These are phyloP conservation scores for Hypoxylon sp. DNA, from an alignment of 2,329 filamentous ascomycete species.

Conservation along the genomic window DNA sequence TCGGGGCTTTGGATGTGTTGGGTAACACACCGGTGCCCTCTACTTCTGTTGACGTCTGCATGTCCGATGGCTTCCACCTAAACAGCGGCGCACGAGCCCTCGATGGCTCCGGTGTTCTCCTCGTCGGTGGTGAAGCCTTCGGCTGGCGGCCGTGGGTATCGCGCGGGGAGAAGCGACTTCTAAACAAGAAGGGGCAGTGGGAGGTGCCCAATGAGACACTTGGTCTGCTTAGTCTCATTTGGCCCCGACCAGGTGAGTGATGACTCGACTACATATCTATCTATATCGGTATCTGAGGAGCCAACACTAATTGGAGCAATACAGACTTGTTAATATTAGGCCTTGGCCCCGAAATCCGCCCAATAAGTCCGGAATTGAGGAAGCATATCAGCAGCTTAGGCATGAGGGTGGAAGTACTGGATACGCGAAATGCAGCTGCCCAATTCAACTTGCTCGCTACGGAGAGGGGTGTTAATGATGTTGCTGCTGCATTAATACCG, in stretches of 20 bases:
- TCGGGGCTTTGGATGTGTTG: conserved; percentile 80
- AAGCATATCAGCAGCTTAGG: conserved; percentile 78
- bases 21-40: conserved; percentile 77
- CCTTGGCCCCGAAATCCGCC: conserved; percentile 77
- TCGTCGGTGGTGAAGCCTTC: conserved; percentile 89
- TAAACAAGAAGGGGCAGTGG: conserved; percentile 83
- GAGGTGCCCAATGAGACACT: conserved; percentile 76
- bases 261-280: conserved; percentile 1
- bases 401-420: conserved; percentile 85
- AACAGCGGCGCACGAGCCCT: conserved; percentile 79
- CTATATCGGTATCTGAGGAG: background rate
- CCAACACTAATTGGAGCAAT: background rate
- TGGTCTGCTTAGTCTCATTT: conserved; percentile 78
- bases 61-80: conserved; percentile 83
- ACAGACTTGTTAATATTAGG: conserved; percentile 90
- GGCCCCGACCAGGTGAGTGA: conserved; percentile 84
- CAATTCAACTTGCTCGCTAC: conserved; percentile 97
- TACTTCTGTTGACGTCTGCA: conserved; percentile 84
- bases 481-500: conserved; percentile 88
- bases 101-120: conserved; percentile 75
- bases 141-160: conserved; percentile 83
- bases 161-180: conserved; percentile 55
- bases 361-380: conserved; percentile 78
- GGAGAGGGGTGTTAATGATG: conserved; percentile 83
- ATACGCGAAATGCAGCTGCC: conserved; percentile 91